phyloP scores from a whole-genome alignment of 768 basidiomycete species.

The Mycena amicta region DNA sequence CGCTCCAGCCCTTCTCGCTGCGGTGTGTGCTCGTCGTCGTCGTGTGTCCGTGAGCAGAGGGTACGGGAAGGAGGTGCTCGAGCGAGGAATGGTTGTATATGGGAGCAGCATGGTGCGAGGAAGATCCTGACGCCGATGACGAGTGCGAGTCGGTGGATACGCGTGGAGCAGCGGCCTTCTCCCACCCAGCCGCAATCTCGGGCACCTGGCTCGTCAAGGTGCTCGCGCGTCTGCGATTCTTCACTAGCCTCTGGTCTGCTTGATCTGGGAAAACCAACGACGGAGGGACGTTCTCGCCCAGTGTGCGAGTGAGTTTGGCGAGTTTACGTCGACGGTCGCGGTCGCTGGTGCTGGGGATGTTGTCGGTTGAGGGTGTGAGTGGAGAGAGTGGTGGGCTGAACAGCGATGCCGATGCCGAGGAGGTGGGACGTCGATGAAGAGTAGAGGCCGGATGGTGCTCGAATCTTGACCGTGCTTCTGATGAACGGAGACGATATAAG shows the following conservation, averaged over 20 bases:
- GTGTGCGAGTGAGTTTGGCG: not conserved
- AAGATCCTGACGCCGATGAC: not conserved
- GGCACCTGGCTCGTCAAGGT: not conserved
- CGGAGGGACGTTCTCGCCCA: conserved; percentile 1
- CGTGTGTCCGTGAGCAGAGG: not conserved
- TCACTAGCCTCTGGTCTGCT: not conserved
- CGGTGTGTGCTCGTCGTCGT: not conserved
- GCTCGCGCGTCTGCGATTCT: not conserved
- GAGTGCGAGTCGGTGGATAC: not conserved
- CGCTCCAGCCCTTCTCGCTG: not conserved
- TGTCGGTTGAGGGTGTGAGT: not conserved
- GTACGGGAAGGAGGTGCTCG: not conserved
- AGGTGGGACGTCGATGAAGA: not conserved
- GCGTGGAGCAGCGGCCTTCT: not conserved
- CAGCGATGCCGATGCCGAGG: not conserved
- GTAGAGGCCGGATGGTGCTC: not conserved
- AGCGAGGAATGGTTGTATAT: not conserved
- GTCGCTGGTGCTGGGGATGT: not conserved
- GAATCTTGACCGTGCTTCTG: too few species aligned
- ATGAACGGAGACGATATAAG: too few species aligned
- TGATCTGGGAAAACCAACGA: not conserved
- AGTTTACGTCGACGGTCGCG: not conserved
- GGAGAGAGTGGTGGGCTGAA: not conserved
- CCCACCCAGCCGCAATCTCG: not conserved
- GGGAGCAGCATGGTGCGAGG: not conserved